phyloP scores from a whole-genome alignment of 1,284 basidiomycete species.

The Coriolopsis trogii region DNA sequence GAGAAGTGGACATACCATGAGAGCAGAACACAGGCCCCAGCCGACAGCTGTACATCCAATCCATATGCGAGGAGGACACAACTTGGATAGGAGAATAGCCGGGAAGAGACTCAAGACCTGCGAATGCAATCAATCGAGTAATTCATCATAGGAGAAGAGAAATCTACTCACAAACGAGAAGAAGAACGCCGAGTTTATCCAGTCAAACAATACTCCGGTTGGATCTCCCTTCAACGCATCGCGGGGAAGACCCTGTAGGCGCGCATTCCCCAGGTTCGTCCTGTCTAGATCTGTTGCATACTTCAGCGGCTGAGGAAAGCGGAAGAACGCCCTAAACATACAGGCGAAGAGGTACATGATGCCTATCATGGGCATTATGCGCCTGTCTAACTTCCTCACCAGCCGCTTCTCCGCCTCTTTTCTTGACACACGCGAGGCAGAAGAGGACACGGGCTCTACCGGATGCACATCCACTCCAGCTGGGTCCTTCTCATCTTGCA shows the following conservation, averaged over 20 bases:
- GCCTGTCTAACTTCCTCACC: conserved; percentile 63
- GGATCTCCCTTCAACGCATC: conserved; percentile 69
- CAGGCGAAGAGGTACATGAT: conserved; percentile 76
- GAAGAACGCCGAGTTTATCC: conserved; percentile 75
- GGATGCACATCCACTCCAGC: too few species aligned
- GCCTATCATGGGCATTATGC: conserved; percentile 72
- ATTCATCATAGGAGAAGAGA: too few species aligned
- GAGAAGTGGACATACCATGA: conserved; percentile 52
- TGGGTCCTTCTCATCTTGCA: too few species aligned
- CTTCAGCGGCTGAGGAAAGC: background rate
- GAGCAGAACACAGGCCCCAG: conserved; percentile 70
- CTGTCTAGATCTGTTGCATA: conserved; percentile 63
- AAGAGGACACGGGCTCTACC: too few species aligned
- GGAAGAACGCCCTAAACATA: conserved; percentile 35
- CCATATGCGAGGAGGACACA: conserved; percentile 68
- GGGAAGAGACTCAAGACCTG: conserved; percentile 75
- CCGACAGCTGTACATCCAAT: conserved; percentile 65
- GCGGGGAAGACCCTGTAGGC: conserved; percentile 65
- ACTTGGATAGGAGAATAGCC: conserved; percentile 64
- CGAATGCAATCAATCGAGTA: too few species aligned
- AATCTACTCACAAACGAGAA: conserved; percentile 69
- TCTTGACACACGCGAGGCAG: too few species aligned
- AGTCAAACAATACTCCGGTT: conserved; percentile 69
- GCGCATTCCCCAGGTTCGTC: conserved; percentile 75
- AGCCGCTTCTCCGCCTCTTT: conserved; percentile 53